Base-by-base conservation (phyloP, 1,284 basidiomycete genomes). In the Cutaneotrichosporon cyanovorans region DNA sequence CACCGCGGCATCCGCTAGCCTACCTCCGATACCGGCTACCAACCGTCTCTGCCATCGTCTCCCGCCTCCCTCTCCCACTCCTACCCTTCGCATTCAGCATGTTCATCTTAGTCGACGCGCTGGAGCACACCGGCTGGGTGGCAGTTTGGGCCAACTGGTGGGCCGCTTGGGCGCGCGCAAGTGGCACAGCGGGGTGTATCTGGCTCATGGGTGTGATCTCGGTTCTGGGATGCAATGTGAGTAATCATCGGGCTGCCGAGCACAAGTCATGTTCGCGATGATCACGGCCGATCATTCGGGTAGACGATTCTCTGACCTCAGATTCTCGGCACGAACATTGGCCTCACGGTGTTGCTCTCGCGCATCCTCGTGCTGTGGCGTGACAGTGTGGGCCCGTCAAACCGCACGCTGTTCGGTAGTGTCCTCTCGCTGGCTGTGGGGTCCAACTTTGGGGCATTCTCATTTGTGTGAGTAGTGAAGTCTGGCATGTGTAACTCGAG, bases 61-160 rank as follows among this genome's bases (percentile, higher is more conserved):
- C 85, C 53, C 65, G 81, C 70, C 47, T 60, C 19, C 55, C 59
- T 21, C 53, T 62, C 40, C 52, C 52, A 1, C 58, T 97, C 7
- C 74, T 96, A 10, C 90, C 90, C 0, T 97, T 97, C 62, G 87
- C 91, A 0, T 90, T 97, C 66, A 83, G 85, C 5, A 90, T 95
- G 74, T 97, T 97, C 73, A 89, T 97, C 59, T 80, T 97, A 39
- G 89, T 95, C 45, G 85, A 93, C 63, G 85, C 79, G 0, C 76
- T 97, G 8, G 78, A 81, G 5, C 77, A 83, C 48, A 82, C 85
- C 44, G 90, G 90, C n/a, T 97, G 93, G 88, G 88, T 96, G 21
- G 76, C 81, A 21, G 77, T 95, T 16, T 92, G 95, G 65, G 83
- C 83, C 0, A 60, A 62, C 5, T 93, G 90, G 83, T 80, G 78